phyloP scores from a whole-genome alignment of 768 basidiomycete genomes.

The Rubroboletus pulcherrimus region DNA sequence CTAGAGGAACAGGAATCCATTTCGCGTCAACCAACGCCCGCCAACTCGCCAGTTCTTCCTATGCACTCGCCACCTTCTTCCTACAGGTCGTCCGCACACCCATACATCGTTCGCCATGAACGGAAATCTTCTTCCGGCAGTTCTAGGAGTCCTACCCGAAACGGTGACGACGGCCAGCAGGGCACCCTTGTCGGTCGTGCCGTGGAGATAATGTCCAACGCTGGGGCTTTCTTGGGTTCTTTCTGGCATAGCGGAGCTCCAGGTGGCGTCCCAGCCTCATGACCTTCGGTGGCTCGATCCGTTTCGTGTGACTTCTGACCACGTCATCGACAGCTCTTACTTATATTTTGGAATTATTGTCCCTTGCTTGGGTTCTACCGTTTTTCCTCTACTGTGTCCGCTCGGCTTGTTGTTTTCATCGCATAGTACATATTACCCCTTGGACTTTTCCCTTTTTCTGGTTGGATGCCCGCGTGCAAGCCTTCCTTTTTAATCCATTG shows the following conservation, averaged over 20 bases:
- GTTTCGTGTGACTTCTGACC: background rate
- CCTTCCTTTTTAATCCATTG: constrained; percentile 1
- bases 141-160: constrained; percentile 26
- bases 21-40: constrained; percentile 52
- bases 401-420: background rate
- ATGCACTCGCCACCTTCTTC: constrained; percentile 25
- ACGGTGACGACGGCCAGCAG: constrained; percentile 28
- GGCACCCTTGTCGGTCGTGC: constrained; percentile 56
- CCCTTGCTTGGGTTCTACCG: constrained; percentile 17
- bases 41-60: constrained; percentile 53
- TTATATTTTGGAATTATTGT: constrained; percentile 34
- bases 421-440: constrained; percentile 27
- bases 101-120: constrained; percentile 6
- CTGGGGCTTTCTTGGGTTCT: constrained; percentile 70
- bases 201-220: constrained; percentile 76
- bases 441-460: constrained; percentile 13
- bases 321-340: constrained; percentile 9
- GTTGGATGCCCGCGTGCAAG: constrained; percentile 15
- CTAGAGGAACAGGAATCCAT: constrained; percentile 36
- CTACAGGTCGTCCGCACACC: background rate
- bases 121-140: constrained; percentile 17
- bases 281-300: background rate
- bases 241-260: constrained; percentile 43
- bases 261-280: constrained; percentile 20
- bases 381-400: background rate